Evolutionary conservation across 192 early-diverging fungal genomes (phyloP), one percentile per base, ranked within the genome.

Genomic region (Entomortierella lignicola): DNA sequence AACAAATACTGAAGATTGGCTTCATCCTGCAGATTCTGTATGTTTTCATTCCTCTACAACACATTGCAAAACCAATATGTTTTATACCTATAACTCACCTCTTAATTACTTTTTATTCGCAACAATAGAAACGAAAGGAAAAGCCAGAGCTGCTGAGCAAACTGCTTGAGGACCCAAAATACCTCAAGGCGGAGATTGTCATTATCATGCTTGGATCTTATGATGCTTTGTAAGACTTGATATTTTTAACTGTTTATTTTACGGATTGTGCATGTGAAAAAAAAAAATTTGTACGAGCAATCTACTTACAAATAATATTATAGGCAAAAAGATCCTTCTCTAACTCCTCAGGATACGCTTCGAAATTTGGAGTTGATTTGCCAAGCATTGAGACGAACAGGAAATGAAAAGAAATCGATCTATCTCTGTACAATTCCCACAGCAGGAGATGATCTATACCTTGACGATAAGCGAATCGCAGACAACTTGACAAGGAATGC

Each of bases 1-100:
- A 43, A 58, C 71, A 8, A 69, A 56, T 7, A 66, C 67, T 2
- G 81, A 82, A 51, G 81, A 82, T 17, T 82, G 81, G 81, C 53
- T 82, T 5, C 81, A 54, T 41, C 72, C 71, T 56, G 67, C 81
- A 43, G 72, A 82, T 31, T 75, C 72, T 17, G 81, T 82, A 77
- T 15, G 67, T 59, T n/a, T n/a, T n/a, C n/a, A n/a, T n/a, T n/a
- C n/a, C n/a, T n/a, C n/a, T n/a, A n/a, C n/a, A n/a, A n/a, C n/a
- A n/a, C n/a, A n/a, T n/a, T n/a, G n/a, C 44, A 47, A 37, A 10
- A 7, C 5, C 34, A 4, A 37, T 37, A 37, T 37, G 34, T 37
- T 10, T 37, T 10, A 37, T n/a, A n/a, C n/a, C n/a, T n/a, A n/a
- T n/a, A n/a, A n/a, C n/a, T n/a, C n/a, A n/a, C n/a, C n/a, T n/a